Base-by-base conservation (phyloP, 179 eudicot species). In the Drosera spatulata region DNA sequence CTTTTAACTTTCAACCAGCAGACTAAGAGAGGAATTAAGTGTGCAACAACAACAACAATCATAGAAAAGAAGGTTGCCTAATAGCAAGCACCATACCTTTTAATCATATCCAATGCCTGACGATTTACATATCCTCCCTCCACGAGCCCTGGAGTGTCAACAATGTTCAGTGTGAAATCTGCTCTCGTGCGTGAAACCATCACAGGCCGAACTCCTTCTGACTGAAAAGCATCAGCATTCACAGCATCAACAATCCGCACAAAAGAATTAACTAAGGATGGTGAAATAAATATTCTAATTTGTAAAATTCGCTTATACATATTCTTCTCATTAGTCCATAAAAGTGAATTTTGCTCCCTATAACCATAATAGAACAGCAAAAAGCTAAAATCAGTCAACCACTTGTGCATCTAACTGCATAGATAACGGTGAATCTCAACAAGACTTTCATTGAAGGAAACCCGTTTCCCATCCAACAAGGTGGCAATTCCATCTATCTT, bases 61-160 rank as follows among this genome's bases (percentile, higher is more conserved):
- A 46, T 46, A 11, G 50, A 45, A 45, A 10, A 10, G 8, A 1
- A 55, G 87, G 71, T 56, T 87, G 95, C 61, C 66, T 83, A 64
- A 93, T 87, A 61, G 85, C 94, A 66, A 90, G 95, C 59, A 10
- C 49, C 81, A 52, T 42, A 90, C 99, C 85, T 83, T 67, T 93
- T 93, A 54, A 93, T 90, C 58, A 75, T 70, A 49, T 85, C 87
- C 55, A 93, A 77, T 42, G 82, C 85, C 57, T 81, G 94, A 64
- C 83, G 85, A 67, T 82, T 93, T 72, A 93, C 88, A 83, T 81
- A 93, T 78, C 99, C 99, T 68, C 95, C 99, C 78, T 93, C 99
- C 52, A 93, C 85, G 50, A 93, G 87, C 39, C 99, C 99, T 3
- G 97, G 99, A 61, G 99, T 93, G 71, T 93, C 99, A 53, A 93